Evolutionary conservation across 2,329 filamentous ascomycete genomes (phyloP).

Genomic region (Arthrinium puccinioides): DNA sequence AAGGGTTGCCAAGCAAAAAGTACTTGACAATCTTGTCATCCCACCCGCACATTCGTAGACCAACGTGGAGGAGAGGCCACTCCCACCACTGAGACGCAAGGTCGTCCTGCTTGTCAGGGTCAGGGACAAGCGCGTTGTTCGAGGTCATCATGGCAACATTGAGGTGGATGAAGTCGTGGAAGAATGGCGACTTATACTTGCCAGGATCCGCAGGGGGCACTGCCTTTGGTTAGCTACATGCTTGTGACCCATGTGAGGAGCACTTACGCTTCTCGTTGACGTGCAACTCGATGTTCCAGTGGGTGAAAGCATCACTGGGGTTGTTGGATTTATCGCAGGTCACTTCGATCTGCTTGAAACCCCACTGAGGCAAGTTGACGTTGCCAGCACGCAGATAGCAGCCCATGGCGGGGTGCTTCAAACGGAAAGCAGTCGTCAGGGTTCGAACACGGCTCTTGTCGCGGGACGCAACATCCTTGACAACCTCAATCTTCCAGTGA

Average conservation of each 20-base stretch:
- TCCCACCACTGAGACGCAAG: constrained; percentile 97
- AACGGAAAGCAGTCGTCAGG: constrained; percentile 84
- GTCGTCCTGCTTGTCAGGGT: constrained; percentile 98
- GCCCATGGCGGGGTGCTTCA: constrained; percentile 73
- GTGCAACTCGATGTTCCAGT: constrained; percentile 98
- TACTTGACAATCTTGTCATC: constrained; percentile 94
- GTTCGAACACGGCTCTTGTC: constrained; percentile 84
- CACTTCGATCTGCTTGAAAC: constrained; percentile 98
- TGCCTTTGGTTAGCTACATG: constrained; percentile 38
- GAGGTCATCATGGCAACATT: constrained; percentile 99
- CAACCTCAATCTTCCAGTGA: constrained; percentile 90
- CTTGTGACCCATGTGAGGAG: no score
- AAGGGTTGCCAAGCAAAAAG: constrained; percentile 93
- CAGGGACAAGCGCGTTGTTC: constrained; percentile 95
- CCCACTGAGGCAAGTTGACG: constrained; percentile 95
- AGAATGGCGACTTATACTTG: constrained; percentile 92
- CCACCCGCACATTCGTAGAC: constrained; percentile 98
- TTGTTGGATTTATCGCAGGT: constrained; percentile 93
- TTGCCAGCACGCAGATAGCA: constrained; percentile 96
- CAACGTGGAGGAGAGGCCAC: constrained; percentile 93
- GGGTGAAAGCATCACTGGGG: constrained; percentile 86
- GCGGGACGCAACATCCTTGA: constrained; percentile 79
- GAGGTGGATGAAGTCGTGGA: constrained; percentile 94
- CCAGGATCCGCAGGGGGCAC: constrained; percentile 84
- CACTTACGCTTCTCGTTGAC: constrained; percentile 83